These are phyloP conservation scores for Brassica rapa DNA, from an alignment of 345 rosid genomes.

Conservation along the genomic window DNA sequence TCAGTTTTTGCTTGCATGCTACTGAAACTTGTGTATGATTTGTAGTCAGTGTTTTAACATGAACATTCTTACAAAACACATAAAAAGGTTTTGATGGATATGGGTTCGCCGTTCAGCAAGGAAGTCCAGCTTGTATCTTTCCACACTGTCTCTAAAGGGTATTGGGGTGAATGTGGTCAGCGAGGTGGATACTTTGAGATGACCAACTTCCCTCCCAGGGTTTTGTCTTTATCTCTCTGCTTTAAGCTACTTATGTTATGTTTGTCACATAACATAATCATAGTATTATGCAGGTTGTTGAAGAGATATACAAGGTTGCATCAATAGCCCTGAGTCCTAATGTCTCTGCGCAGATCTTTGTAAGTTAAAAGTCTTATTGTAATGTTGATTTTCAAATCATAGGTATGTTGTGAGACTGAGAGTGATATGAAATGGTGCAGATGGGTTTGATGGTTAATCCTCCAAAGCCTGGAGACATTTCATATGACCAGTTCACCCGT, in stretches of 20 bases:
- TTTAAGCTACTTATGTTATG: not conserved
- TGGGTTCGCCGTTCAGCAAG: constrained; percentile 83
- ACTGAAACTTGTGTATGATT: not conserved
- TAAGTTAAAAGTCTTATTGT: constrained; percentile 45
- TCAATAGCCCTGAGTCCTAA: constrained; percentile 93
- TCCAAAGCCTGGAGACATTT: too few relatives aligned
- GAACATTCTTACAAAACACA: constrained; percentile 1
- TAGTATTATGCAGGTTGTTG: constrained; percentile 65
- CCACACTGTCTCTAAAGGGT: constrained; percentile 40
- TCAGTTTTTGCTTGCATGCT: constrained; percentile 23
- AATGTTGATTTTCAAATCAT: constrained; percentile 2
- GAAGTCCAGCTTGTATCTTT: constrained; percentile 94
- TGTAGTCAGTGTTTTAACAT: constrained; percentile 4
- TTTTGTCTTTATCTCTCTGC: constrained; percentile 30
- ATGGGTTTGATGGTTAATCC: constrained; percentile 83
- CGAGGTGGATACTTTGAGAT: constrained; percentile 99
- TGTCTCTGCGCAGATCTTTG: constrained; percentile 96
- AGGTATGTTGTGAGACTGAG: constrained; percentile 4
- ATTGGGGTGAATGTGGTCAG: constrained; percentile 99
- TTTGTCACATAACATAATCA: not conserved
- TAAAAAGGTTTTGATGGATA: constrained; percentile 76
- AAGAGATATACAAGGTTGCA: constrained; percentile 93
- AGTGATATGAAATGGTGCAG: constrained; percentile 42
- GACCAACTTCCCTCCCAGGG: constrained; percentile 94
- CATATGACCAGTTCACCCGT: too few relatives aligned